Conservation (phyloP, 352 stramenopile genomes). For the Pythium insidiosum region DNA sequence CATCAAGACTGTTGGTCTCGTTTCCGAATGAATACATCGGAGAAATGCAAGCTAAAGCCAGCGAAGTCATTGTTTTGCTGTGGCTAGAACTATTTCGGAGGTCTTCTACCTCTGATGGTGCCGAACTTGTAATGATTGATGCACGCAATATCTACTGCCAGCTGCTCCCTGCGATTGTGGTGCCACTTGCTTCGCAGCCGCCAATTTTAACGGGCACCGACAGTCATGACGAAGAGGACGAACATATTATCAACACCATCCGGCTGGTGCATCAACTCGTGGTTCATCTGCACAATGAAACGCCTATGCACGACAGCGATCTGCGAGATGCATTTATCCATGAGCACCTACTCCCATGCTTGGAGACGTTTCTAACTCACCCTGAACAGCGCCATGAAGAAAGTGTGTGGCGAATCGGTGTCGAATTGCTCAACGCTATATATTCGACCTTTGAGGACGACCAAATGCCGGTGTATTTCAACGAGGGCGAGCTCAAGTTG, state of each 20-base stretch:
- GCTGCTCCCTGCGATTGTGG: slow-evolving; percentile 39
- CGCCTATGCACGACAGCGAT: not conserved
- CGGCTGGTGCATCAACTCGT: slow-evolving; percentile 39
- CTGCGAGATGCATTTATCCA: slow-evolving; percentile 22
- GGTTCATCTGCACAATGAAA: slow-evolving; percentile 37
- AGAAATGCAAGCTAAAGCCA: slow-evolving; percentile 19
- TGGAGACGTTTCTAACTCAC: slow-evolving; percentile 14
- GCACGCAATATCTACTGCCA: slow-evolving; percentile 32
- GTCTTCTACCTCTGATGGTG: slow-evolving; percentile 23
- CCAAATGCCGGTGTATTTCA: no score
- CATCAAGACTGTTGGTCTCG: slow-evolving; percentile 46
- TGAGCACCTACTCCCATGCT: slow-evolving; percentile 31
- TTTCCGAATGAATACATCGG: slow-evolving; percentile 36
- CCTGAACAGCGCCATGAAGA: slow-evolving; percentile 21
- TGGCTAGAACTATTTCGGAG: slow-evolving; percentile 40
- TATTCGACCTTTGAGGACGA: no score
- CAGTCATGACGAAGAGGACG: slow-evolving; percentile 11
- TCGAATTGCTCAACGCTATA: slow-evolving; percentile 45
- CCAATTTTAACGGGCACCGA: not conserved
- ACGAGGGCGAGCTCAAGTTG: no score
- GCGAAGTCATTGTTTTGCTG: slow-evolving; percentile 28
- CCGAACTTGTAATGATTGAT: slow-evolving; percentile 32
- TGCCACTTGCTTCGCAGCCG: slow-evolving; percentile 9
- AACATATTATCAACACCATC: slow-evolving; percentile 33
- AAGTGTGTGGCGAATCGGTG: slow-evolving; percentile 35